Percentiles rank a stretch among this genome's conserved stretches.
Conservation (phyloP, 495 filamentous ascomycete species). For the Geoglossum glabrum region DNA sequence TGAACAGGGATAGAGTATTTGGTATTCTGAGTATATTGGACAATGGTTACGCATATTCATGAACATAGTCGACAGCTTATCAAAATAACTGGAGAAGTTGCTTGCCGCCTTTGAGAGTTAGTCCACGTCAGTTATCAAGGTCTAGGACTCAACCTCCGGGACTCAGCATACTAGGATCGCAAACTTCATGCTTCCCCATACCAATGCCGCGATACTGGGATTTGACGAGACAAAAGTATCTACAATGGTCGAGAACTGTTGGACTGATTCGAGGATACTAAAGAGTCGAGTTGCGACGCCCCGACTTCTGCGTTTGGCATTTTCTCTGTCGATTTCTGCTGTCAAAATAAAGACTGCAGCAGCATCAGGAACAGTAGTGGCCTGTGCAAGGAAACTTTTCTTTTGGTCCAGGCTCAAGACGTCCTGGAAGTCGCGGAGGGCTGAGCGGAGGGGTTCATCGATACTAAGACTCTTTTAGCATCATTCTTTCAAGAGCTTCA, state of each 20-base stretch:
- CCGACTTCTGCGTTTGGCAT: constrained; percentile 10
- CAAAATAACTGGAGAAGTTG: neutral
- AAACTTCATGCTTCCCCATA: constrained; percentile 21
- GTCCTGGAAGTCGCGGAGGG: constrained; percentile 10
- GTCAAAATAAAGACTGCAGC: constrained; percentile 15
- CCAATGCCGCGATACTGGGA: constrained; percentile 17
- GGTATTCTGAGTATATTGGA: constrained; percentile 18
- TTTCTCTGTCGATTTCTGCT: constrained; percentile 13
- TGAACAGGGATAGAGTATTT: constrained; percentile 16
- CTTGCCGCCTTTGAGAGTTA: neutral
- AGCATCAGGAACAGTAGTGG: constrained; percentile 12
- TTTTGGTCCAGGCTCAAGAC: constrained; percentile 12
- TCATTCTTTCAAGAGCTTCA: neutral
- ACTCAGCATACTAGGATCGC: constrained; percentile 9
- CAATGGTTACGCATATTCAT: constrained; percentile 6
- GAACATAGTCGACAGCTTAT: neutral
- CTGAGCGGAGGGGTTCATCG: neutral
- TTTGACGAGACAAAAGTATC: constrained; percentile 18
- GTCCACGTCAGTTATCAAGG: neutral
- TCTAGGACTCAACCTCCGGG: neutral
- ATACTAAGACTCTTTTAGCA: neutral
- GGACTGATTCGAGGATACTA: constrained; percentile 15
- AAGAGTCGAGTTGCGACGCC: constrained; percentile 14
- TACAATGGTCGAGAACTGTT: constrained; percentile 17
- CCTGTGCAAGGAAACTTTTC: constrained; percentile 6